A percentile compares a stretch with the other conserved stretches of the same genome.
These are phyloP conservation scores for Diaporthe ilicicola DNA, from an alignment of 2,329 filamentous ascomycete genomes.

Conservation along the genomic window DNA sequence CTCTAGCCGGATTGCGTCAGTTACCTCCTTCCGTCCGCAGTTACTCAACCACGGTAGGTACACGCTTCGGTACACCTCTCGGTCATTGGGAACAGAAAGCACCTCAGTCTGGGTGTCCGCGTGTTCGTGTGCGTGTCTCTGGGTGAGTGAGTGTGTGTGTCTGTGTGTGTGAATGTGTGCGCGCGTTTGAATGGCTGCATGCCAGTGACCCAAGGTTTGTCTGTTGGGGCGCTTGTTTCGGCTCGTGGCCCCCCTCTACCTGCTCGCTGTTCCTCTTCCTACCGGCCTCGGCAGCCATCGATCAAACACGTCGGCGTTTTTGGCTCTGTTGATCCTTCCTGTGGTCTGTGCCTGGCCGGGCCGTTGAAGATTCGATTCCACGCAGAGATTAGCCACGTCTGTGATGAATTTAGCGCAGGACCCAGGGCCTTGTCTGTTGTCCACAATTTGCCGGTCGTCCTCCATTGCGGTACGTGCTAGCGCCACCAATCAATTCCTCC, in stretches of 20 bases:
- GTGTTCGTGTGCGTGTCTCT: neutral
- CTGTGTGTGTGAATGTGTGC: neutral
- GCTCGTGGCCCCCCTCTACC: neutral
- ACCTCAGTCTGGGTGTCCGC: neutral
- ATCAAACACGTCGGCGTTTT: conserved; percentile 9
- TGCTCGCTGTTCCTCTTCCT: neutral
- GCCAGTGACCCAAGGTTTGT: neutral
- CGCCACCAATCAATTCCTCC: neutral
- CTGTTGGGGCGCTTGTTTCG: conserved; percentile 29
- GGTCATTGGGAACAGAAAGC: neutral
- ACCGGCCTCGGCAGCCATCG: neutral
- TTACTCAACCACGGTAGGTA: neutral
- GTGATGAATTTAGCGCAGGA: conserved; percentile 23
- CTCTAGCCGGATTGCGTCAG: conserved; percentile 18
- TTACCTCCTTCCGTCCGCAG: neutral
- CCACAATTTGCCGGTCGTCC: conserved; percentile 20
- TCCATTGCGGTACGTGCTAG: neutral
- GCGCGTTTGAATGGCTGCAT: neutral
- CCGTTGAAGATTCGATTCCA: conserved; percentile 14
- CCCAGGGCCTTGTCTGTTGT: conserved; percentile 6
- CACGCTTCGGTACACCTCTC: neutral
- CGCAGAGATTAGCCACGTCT: neutral
- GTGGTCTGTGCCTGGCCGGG: conserved; percentile 1
- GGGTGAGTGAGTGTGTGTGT: too few relatives aligned
- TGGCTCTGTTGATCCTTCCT: conserved; percentile 14